Percentiles rank a stretch among this genome's conserved stretches.
Conservation (phyloP, 1,284 basidiomycete species). For the Fomitopsis betulina region DNA sequence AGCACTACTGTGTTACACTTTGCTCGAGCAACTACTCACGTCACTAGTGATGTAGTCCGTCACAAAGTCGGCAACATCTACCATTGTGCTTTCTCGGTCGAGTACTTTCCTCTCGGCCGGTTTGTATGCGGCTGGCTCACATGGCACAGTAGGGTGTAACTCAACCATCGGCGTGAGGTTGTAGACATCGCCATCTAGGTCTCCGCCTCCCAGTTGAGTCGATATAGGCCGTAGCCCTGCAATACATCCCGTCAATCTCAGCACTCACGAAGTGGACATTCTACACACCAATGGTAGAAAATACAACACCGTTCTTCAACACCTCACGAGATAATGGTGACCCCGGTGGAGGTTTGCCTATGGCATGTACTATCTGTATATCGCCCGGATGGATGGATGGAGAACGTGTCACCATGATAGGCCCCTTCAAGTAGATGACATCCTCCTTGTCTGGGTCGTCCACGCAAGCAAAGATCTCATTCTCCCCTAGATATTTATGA, state of each 20-base stretch:
- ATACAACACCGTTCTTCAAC: conserved; percentile 53
- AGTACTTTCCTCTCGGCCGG: conserved; percentile 44
- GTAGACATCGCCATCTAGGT: conserved; percentile 59
- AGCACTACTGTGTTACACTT: not conserved
- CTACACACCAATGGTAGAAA: conserved; percentile 45
- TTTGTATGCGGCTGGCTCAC: conserved; percentile 45
- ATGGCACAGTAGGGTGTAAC: conserved; percentile 18
- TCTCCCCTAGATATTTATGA: conserved; percentile 43
- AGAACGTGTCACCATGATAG: conserved; percentile 54
- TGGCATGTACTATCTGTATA: conserved; percentile 54
- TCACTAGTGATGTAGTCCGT: conserved; percentile 68
- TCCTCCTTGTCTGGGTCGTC: conserved; percentile 32
- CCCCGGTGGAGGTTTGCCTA: conserved; percentile 48
- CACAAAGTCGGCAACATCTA: conserved; percentile 70
- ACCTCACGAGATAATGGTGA: conserved; percentile 48
- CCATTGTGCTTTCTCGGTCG: conserved; percentile 53
- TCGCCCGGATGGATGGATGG: conserved; percentile 69
- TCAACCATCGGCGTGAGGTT: conserved; percentile 38
- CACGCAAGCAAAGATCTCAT: conserved; percentile 57
- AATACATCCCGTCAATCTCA: not conserved
- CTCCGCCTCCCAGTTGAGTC: conserved; percentile 60
- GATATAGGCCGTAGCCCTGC: conserved; percentile 58
- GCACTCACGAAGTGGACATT: not conserved
- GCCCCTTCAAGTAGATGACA: conserved; percentile 48
- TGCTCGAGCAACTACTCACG: conserved; percentile 27